These are phyloP conservation scores for Crinitomyces ghanaensis DNA, from an alignment of 805 yeast genomes.

Conservation along the genomic window DNA sequence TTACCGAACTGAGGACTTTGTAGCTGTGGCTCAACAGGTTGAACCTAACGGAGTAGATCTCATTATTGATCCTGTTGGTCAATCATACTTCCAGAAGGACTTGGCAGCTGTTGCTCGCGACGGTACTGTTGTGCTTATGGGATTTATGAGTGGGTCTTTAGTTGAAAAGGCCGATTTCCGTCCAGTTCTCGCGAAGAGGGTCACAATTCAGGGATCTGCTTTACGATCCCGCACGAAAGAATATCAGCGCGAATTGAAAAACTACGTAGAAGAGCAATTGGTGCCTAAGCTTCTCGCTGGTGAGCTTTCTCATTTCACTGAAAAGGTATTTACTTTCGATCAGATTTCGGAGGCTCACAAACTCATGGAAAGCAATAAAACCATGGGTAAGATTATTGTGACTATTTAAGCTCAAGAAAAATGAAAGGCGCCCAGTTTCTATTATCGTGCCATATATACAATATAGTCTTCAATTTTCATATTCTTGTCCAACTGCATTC, in stretches of 20 bases:
- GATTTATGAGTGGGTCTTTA: conserved; percentile 18
- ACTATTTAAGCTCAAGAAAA: conserved; percentile 8
- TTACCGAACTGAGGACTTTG: conserved; percentile 18
- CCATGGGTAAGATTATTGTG: conserved; percentile 22
- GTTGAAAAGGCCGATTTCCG: conserved; percentile 15
- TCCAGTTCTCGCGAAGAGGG: conserved; percentile 18
- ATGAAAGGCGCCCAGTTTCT: too few species aligned
- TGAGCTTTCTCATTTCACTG: conserved; percentile 18
- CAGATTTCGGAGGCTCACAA: conserved; percentile 21
- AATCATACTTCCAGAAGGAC: conserved; percentile 15
- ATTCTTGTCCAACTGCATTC: too few species aligned
- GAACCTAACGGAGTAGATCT: conserved; percentile 20
- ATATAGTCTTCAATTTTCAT: too few species aligned
- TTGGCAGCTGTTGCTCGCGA: conserved; percentile 19
- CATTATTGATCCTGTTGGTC: conserved; percentile 25
- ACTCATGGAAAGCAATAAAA: conserved; percentile 20
- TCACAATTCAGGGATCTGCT: conserved; percentile 22
- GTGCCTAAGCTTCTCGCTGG: conserved; percentile 19
- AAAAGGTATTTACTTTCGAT: conserved; percentile 14
- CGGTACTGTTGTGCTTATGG: conserved; percentile 22
- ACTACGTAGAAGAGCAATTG: conserved; percentile 17
- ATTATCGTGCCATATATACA: too few species aligned
- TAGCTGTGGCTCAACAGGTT: conserved; percentile 12
- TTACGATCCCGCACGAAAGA: conserved; percentile 20
- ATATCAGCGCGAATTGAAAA: conserved; percentile 18